Evolutionary conservation across 2,329 filamentous ascomycete species (phyloP).

Genomic region (Teratosphaeria zuluensis): DNA sequence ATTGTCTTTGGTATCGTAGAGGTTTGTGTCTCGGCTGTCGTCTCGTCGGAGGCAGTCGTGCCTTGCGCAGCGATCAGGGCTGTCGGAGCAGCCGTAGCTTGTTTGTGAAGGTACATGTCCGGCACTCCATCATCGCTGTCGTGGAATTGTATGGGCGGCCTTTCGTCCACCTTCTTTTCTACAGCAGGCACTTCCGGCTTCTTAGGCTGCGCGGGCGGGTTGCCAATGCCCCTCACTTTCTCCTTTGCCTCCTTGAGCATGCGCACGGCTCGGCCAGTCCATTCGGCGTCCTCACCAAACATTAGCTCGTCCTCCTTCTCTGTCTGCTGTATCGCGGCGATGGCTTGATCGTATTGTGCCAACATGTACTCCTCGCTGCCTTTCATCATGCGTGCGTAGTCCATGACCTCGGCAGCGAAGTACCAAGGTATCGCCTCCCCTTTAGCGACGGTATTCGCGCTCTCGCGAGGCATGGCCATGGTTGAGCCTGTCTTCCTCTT

Average conservation of each 20-base stretch:
- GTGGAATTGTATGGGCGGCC: conserved; percentile 38
- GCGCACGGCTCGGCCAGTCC: conserved; percentile 75
- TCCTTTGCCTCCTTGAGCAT: conserved; percentile 68
- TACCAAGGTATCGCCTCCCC: conserved; percentile 86
- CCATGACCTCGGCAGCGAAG: conserved; percentile 83
- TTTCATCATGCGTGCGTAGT: conserved; percentile 93
- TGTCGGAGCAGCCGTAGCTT: conserved; percentile 7
- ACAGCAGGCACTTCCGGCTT: conserved; percentile 36
- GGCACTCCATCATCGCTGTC: conserved; percentile 35
- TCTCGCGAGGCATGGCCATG: conserved; percentile 76
- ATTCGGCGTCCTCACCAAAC: conserved; percentile 88
- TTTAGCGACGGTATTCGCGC: conserved; percentile 57
- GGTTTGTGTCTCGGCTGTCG: background rate
- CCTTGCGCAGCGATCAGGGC: conserved; percentile 19
- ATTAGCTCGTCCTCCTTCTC: conserved; percentile 83
- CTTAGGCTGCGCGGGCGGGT: conserved; percentile 46
- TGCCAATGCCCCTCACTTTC: conserved; percentile 58
- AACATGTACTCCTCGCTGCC: conserved; percentile 82
- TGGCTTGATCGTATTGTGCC: conserved; percentile 69
- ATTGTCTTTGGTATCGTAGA: conserved; percentile 31
- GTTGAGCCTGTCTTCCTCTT: conserved; percentile 72
- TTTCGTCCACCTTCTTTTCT: conserved; percentile 27
- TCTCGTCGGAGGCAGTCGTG: background rate
- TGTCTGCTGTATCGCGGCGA: conserved; percentile 62
- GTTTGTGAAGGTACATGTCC: conserved; percentile 38